Conservation (phyloP, 1,139 yeast genomes). For the Protomyces lactucae-debilis region DNA sequence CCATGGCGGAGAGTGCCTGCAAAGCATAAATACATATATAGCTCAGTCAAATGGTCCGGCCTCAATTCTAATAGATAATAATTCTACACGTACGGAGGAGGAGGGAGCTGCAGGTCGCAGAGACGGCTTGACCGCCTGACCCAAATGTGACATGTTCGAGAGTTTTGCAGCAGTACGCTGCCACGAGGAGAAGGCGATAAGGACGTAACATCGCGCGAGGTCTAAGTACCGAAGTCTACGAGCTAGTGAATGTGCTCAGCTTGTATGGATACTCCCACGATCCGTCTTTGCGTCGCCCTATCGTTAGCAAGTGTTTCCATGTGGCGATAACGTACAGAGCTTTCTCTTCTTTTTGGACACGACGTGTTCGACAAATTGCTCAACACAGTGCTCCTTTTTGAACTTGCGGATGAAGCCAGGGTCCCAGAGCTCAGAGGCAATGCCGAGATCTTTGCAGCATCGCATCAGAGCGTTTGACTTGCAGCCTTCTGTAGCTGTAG, state of each 20-base stretch:
- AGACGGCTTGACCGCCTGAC: too few species aligned
- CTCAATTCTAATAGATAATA: too few species aligned
- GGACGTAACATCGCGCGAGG: too few species aligned
- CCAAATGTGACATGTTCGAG: too few species aligned
- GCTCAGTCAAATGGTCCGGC: too few species aligned
- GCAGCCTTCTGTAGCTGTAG: slow-evolving; percentile 97
- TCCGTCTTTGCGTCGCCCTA: slow-evolving; percentile 72
- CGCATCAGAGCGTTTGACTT: slow-evolving; percentile 95
- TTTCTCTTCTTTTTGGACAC: slow-evolving; percentile 78
- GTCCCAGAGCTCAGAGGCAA: slow-evolving; percentile 97
- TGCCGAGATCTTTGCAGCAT: slow-evolving; percentile 93
- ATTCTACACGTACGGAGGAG: too few species aligned
- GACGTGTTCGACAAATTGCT: slow-evolving; percentile 79
- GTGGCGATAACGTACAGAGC: slow-evolving; percentile 58
- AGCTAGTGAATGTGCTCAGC: slow-evolving; percentile 29
- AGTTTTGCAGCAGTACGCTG: too few species aligned
- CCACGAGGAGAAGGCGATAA: too few species aligned
- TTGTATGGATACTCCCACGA: slow-evolving; percentile 77
- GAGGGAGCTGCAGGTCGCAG: too few species aligned
- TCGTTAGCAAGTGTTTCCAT: neutral
- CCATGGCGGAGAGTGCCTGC: too few species aligned
- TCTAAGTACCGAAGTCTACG: neutral
- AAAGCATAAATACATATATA: too few species aligned
- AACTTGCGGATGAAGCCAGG: slow-evolving; percentile 79
- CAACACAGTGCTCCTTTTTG: slow-evolving; percentile 72